Conservation (phyloP, 805 yeast genomes). For the Lachancea cidri region DNA sequence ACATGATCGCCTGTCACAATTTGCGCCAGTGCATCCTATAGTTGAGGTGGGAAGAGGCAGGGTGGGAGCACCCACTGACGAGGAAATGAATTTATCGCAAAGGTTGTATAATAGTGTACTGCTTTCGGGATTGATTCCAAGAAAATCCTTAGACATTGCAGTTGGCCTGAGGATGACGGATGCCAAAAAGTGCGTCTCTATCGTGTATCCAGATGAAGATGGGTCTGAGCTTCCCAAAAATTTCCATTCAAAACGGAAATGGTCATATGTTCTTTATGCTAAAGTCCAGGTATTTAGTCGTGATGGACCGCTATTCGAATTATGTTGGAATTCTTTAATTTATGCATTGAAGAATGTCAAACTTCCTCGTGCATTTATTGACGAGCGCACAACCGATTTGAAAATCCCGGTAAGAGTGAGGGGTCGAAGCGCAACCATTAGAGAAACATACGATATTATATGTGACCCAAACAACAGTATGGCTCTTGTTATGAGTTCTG, state of each 20-base stretch:
- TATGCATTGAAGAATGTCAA: conserved; percentile 54
- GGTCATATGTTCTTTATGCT: conserved; percentile 61
- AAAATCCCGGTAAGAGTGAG: conserved; percentile 49
- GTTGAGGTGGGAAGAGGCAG: conserved; percentile 75
- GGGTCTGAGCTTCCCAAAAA: conserved; percentile 25
- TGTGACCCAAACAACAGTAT: conserved; percentile 45
- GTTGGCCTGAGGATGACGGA: conserved; percentile 44
- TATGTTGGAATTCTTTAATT: conserved; percentile 64
- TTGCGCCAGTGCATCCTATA: conserved; percentile 56
- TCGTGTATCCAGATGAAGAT: conserved; percentile 44
- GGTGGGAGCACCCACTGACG: conserved; percentile 75
- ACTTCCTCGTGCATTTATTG: conserved; percentile 65
- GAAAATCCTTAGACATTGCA: conserved; percentile 41
- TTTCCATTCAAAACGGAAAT: conserved; percentile 40
- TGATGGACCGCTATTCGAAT: conserved; percentile 75
- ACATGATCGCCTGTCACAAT: conserved; percentile 26
- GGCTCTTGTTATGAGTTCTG: conserved; percentile 37
- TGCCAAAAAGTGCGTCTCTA: conserved; percentile 43
- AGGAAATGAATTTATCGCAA: conserved; percentile 74
- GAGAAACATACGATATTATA: conserved; percentile 48
- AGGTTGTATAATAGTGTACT: conserved; percentile 53
- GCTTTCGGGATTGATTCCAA: conserved; percentile 50
- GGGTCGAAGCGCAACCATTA: conserved; percentile 43
- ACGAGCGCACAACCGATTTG: conserved; percentile 52
- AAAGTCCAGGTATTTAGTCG: conserved; percentile 73